These are phyloP conservation scores for Aspergillus heteromorphus DNA, from an alignment of 495 filamentous ascomycete genomes.

Conservation along the genomic window DNA sequence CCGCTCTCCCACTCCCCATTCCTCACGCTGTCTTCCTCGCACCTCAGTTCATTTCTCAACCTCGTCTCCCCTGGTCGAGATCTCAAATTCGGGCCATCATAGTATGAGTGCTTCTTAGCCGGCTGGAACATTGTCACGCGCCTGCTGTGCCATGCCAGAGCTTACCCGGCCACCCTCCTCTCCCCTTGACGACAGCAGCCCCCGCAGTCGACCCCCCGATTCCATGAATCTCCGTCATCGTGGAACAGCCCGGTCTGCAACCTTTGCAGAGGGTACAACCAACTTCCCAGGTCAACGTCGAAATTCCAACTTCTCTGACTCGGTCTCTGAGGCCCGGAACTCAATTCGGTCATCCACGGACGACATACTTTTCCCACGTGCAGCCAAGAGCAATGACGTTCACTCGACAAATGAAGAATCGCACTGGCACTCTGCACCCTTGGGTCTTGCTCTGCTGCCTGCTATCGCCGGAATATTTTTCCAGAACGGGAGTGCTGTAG, in stretches of 20 bases:
- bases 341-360: slow-evolving; percentile 68
- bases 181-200: neutral
- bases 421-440: slow-evolving; percentile 69
- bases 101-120: neutral
- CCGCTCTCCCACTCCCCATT: neutral
- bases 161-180: neutral
- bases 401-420: slow-evolving; percentile 44
- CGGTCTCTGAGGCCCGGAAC: slow-evolving; percentile 58
- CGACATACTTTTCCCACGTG: slow-evolving; percentile 64
- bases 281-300: slow-evolving; percentile 46
- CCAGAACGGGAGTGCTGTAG: slow-evolving; percentile 70
- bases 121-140: neutral
- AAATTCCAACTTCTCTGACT: slow-evolving; percentile 72
- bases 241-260: slow-evolving; percentile 35
- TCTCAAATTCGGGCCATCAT: neutral
- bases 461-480: slow-evolving; percentile 82
- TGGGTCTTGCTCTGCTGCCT: slow-evolving; percentile 78
- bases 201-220: slow-evolving; percentile 3
- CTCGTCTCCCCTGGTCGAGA: neutral
- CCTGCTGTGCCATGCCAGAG: neutral
- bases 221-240: slow-evolving; percentile 34
- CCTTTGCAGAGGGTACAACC: slow-evolving; percentile 28
- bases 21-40: neutral
- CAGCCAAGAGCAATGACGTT: slow-evolving; percentile 15
- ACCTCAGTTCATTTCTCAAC: neutral